Evolutionary conservation across 1,284 basidiomycete species (phyloP).

Genomic region (Marasmius tenuissimus): DNA sequence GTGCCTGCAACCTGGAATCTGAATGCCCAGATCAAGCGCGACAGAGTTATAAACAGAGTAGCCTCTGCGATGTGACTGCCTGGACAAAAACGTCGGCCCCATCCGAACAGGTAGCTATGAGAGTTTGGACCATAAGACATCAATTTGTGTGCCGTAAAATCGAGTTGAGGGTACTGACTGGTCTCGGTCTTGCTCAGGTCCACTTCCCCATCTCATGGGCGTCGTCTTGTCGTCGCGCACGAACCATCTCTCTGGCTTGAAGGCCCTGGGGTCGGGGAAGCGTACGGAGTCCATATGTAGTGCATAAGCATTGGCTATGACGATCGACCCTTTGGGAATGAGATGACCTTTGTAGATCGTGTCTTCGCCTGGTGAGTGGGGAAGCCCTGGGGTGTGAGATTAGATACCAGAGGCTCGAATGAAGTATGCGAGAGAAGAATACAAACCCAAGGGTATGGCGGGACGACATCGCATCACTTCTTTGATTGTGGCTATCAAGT

Average conservation of each 20-base stretch:
- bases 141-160: neutral
- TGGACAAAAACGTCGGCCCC: neutral
- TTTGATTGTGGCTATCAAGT: neutral
- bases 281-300: conserved; percentile 37
- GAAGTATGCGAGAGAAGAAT: neutral
- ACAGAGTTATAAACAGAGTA: neutral
- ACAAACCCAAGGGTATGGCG: neutral
- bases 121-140: neutral
- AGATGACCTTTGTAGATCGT: conserved; percentile 38
- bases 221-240: conserved; percentile 29
- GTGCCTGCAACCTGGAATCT: neutral
- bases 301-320: conserved; percentile 34
- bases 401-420: neutral
- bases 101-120: neutral
- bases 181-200: neutral
- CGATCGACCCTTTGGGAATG: conserved; percentile 34
- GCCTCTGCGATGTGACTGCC: neutral
- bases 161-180: neutral
- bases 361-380: conserved; percentile 27
- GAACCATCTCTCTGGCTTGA: conserved; percentile 38
- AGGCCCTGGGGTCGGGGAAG: conserved; percentile 36
- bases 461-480: neutral
- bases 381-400: conserved; percentile 18
- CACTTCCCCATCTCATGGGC: neutral
- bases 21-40: neutral